A percentile compares a stretch with the other conserved stretches of the same genome.
These are phyloP conservation scores for Quercus wislizeni DNA, from an alignment of 306 rosid species.

Conservation along the genomic window DNA sequence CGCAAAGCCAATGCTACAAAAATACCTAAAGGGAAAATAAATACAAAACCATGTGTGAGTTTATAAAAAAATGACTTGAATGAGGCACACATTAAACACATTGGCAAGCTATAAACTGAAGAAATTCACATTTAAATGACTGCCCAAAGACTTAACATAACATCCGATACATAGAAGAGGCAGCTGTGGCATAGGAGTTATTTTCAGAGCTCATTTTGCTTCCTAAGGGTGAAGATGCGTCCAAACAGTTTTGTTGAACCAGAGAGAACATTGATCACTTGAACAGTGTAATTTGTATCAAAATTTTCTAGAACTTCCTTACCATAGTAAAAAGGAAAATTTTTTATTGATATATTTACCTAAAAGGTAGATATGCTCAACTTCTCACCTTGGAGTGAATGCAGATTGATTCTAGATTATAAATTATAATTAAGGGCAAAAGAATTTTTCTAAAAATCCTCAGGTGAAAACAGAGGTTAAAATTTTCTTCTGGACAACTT, in stretches of 20 bases:
- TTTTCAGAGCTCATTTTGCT: neutral
- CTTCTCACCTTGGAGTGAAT: neutral
- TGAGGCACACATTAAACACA: neutral
- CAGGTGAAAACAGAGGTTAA: too few relatives aligned
- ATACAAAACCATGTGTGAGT: neutral
- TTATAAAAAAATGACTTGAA: slow-evolving; percentile 1
- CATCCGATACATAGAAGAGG: neutral
- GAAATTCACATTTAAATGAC: neutral
- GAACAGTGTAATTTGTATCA: neutral
- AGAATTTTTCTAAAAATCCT: too few relatives aligned
- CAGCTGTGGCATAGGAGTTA: neutral
- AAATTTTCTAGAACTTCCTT: neutral
- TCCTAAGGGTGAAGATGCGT: neutral
- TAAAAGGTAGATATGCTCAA: neutral
- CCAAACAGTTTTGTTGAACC: neutral
- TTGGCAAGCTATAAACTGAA: neutral
- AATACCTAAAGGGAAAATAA: slow-evolving; percentile 55
- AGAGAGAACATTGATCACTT: neutral
- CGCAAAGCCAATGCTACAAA: slow-evolving; percentile 97
- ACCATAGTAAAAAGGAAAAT: neutral
- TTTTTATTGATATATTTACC: too few relatives aligned
- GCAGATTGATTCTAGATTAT: too few relatives aligned
- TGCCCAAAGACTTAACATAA: neutral
- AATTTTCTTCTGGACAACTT: too few relatives aligned
- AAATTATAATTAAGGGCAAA: too few relatives aligned